These are phyloP conservation scores for Pachysandra terminalis DNA, from an alignment of 164 flowering plant species.

Conservation along the genomic window DNA sequence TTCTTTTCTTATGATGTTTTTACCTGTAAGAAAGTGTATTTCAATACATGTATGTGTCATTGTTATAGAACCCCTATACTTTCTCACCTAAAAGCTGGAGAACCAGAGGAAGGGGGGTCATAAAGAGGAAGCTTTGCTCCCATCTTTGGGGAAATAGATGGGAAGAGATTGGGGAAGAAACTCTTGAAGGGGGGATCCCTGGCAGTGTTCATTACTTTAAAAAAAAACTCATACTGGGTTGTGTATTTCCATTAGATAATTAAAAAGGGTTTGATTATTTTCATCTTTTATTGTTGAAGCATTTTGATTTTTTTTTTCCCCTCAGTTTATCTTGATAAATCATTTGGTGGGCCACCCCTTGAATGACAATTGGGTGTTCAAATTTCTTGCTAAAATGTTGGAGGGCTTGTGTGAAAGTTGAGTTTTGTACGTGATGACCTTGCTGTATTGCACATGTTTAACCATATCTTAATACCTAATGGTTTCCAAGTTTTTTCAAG, in stretches of 20 bases:
- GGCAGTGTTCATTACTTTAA: neutral
- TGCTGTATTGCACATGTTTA: too few species aligned
- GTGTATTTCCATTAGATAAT: neutral
- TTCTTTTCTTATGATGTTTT: conserved; percentile 3
- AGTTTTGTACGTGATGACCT: too few species aligned
- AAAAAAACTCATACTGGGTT: neutral
- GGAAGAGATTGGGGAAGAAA: conserved; percentile 2
- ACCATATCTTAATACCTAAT: too few species aligned
- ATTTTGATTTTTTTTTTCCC: too few species aligned
- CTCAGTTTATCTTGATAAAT: too few species aligned
- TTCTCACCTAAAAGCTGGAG: conserved; percentile 5
- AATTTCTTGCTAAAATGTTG: too few species aligned
- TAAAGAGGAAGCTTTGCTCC: conserved; percentile 3
- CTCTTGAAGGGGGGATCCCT: neutral
- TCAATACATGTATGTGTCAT: conserved; percentile 7
- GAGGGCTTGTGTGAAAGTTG: too few species aligned
- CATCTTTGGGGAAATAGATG: neutral
- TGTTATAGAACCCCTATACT: conserved; percentile 6
- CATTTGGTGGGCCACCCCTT: too few species aligned
- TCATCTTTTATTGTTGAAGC: neutral
- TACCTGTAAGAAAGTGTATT: conserved; percentile 19
- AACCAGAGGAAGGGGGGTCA: conserved; percentile 5
- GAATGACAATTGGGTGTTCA: too few species aligned
- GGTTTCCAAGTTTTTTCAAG: too few species aligned
- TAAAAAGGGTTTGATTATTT: neutral